A percentile compares a stretch with the other conserved stretches of the same genome.
These are phyloP conservation scores for Williopsis jadinii DNA, from an alignment of 1,139 yeast genomes.

Conservation along the genomic window DNA sequence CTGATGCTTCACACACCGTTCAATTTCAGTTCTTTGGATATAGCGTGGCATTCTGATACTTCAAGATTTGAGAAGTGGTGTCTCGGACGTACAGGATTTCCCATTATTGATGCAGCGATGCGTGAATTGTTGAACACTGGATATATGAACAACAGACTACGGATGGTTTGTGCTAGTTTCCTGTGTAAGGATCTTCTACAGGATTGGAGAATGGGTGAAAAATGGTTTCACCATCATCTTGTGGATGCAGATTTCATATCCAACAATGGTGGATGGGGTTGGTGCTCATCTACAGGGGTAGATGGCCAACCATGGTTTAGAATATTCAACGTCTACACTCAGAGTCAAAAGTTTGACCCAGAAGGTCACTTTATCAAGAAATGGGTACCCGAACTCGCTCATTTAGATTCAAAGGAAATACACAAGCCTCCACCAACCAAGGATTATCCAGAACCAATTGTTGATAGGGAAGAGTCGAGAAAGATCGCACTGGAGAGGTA, in stretches of 20 bases:
- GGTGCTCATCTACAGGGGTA: slow-evolving; percentile 42
- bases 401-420: slow-evolving; percentile 18
- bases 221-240: slow-evolving; percentile 40
- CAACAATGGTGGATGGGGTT: slow-evolving; percentile 55
- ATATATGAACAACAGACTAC: slow-evolving; percentile 43
- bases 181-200: slow-evolving; percentile 43
- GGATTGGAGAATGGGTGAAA: slow-evolving; percentile 52
- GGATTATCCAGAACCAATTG: slow-evolving; percentile 36
- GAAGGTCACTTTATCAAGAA: slow-evolving; percentile 38
- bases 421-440: slow-evolving; percentile 20
- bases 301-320: slow-evolving; percentile 53
- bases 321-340: slow-evolving; percentile 46
- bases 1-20: slow-evolving; percentile 44
- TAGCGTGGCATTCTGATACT: slow-evolving; percentile 36
- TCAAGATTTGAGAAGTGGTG: slow-evolving; percentile 42
- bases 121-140: slow-evolving; percentile 43
- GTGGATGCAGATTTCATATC: slow-evolving; percentile 49
- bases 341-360: slow-evolving; percentile 42
- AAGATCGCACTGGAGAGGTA: slow-evolving; percentile 34
- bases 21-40: slow-evolving; percentile 33
- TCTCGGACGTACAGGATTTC: slow-evolving; percentile 46
- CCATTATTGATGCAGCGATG: slow-evolving; percentile 54
- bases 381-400: slow-evolving; percentile 45
- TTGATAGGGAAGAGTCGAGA: slow-evolving; percentile 32
- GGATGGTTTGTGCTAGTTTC: slow-evolving; percentile 49